phyloP scores from a whole-genome alignment of 2,329 filamentous ascomycete species.

The Monosporascus sp. region DNA sequence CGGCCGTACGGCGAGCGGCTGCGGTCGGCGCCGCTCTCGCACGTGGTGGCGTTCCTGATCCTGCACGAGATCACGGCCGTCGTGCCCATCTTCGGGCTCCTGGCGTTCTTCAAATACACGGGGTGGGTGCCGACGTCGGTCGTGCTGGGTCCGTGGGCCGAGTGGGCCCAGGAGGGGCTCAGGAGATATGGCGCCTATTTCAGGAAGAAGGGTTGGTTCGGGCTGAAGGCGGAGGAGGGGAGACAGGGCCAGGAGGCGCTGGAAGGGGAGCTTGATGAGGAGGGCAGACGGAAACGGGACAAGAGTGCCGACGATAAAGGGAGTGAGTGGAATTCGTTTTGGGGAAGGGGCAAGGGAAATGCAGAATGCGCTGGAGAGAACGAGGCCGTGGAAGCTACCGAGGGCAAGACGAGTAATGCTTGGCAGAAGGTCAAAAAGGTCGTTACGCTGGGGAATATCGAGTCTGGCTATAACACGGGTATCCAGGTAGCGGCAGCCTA shows the following conservation, averaged over 20 bases:
- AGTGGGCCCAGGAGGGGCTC: constrained; percentile 56
- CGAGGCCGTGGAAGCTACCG: constrained; percentile 1
- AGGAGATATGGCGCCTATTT: constrained; percentile 74
- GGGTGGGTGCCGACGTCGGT: constrained; percentile 61
- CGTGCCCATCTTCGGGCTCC: constrained; percentile 69
- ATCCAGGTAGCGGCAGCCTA: constrained; percentile 81
- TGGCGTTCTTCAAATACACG: constrained; percentile 73
- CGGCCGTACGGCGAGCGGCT: constrained; percentile 66
- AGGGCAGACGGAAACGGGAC: constrained; percentile 12
- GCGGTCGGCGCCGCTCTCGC: constrained; percentile 70
- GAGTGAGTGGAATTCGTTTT: constrained; percentile 19
- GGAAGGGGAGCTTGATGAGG: constrained; percentile 22
- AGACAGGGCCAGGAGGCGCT: constrained; percentile 21
- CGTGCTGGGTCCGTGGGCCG: constrained; percentile 44
- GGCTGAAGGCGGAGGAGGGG: constrained; percentile 38
- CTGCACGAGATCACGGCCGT: constrained; percentile 90
- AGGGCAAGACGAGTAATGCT: constrained; percentile 11
- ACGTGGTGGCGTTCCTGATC: constrained; percentile 79
- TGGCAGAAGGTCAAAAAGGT: constrained; percentile 18
- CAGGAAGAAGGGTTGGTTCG: constrained; percentile 74
- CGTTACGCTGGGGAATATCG: constrained; percentile 22
- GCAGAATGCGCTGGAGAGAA: constrained; percentile 28
- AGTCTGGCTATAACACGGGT: constrained; percentile 45
- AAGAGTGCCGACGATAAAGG: constrained; percentile 24
- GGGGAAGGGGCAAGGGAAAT: constrained; percentile 23